phyloP scores from a whole-genome alignment of 176 grass and related monocot genomes.

The Tuctoria greenei region DNA sequence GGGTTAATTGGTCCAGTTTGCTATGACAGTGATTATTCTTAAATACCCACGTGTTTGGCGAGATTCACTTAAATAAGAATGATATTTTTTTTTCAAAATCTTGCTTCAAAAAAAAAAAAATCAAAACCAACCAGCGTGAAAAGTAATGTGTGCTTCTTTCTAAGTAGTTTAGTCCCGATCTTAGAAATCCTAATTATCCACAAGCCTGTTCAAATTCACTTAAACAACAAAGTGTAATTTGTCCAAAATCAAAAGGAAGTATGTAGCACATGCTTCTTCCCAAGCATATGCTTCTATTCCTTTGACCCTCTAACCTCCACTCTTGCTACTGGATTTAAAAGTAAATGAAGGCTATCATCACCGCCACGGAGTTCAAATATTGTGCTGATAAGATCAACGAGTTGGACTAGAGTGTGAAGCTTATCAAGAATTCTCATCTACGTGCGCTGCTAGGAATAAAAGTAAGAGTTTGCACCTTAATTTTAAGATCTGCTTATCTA shows the following conservation, averaged over 20 bases:
- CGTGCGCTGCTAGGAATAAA: background rate
- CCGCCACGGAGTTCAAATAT: background rate
- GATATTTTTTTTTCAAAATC: too few relatives aligned
- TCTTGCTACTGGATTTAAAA: background rate
- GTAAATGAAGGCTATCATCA: background rate
- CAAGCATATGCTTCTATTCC: slow-evolving; percentile 7
- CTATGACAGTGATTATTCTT: too few relatives aligned
- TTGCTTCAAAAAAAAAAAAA: too few relatives aligned
- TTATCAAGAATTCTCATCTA: background rate
- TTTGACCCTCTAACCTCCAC: background rate
- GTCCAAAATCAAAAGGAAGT: background rate
- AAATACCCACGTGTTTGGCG: too few relatives aligned
- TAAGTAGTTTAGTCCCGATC: background rate
- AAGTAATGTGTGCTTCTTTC: too few relatives aligned
- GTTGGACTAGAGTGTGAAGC: slow-evolving; percentile 12
- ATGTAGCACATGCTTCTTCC: slow-evolving; percentile 5
- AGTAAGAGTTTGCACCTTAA: too few relatives aligned
- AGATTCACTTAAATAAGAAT: too few relatives aligned
- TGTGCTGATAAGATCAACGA: slow-evolving; percentile 12
- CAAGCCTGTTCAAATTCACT: background rate
- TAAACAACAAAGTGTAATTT: background rate
- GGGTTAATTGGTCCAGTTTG: too few relatives aligned
- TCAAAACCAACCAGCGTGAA: too few relatives aligned
- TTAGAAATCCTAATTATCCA: background rate
- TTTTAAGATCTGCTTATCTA: background rate